Evolutionary conservation across 1,284 basidiomycete species (phyloP), one percentile per base, ranked within the genome.

Genomic region (Chalciporus sp.): DNA sequence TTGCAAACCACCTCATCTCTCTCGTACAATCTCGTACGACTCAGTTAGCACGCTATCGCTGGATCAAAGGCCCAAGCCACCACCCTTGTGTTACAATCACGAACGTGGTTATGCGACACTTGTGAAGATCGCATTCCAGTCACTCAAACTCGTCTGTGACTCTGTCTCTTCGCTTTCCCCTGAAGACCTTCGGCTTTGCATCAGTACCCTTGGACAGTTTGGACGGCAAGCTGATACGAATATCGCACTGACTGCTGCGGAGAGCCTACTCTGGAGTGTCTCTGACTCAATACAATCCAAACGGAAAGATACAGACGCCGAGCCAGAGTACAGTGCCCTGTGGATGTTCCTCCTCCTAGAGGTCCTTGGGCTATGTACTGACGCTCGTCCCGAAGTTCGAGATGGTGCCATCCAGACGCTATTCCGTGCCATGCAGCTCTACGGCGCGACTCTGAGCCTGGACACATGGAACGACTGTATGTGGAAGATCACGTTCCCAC

Each of bases 331-430:
- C 62, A 92, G 86, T 63, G 82, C 85, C 5, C 73, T 96, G 8
- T 99, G 96, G 96, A 92, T 98, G 80, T 90, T 88, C 71, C 81
- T 98, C 16, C 75, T 99, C 2, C 77, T 87, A 1, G 92, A 94
- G 68, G 82, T 98, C 7, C 80, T 95, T 3, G 85, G 85, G 1
- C 78, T 98, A 2, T 92, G 92, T 58, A 83, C 85, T 3, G 96
- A 97, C 66, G 66, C 80, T 0, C 81, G 95, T 23, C 84, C 89
- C 27, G 95, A 98, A 66, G 94, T 97, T 1, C 84, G 95, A 12
- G 89, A 91, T 58, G 93, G 94, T 2, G 94, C 95, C 3, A 95
- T 98, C 54, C 94, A 97, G 70, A 98, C 95, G 2, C 74, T 99
- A 51, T 99, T 98, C 76, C 82, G 95, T 42, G 94, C 94, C 0